Evolutionary conservation across 129 eudicot genomes (phyloP).

Genomic region (Escallonia herrerae): DNA sequence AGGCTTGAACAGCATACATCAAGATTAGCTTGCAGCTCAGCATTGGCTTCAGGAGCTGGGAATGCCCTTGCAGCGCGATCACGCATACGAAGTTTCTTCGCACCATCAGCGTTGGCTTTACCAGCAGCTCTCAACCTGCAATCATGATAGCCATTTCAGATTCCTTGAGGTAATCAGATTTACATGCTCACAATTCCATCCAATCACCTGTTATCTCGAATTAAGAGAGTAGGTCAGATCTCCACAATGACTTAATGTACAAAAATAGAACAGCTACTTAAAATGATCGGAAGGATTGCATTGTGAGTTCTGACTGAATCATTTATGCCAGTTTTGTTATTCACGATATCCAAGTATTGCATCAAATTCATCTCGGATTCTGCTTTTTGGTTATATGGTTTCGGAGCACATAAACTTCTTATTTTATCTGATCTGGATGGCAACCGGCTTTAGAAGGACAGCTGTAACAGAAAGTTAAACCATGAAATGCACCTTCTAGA

Average conservation of each 20-base stretch:
- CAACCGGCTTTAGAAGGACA: not conserved
- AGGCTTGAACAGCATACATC: conserved; percentile 44
- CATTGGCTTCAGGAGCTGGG: conserved; percentile 89
- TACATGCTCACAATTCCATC: not conserved
- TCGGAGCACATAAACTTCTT: conserved; percentile 1
- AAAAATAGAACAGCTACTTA: not conserved
- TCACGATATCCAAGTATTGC: conserved; percentile 3
- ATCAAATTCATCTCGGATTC: not conserved
- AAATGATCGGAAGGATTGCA: not conserved
- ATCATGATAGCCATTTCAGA: not conserved
- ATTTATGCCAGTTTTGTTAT: not conserved
- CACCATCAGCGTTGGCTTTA: conserved; percentile 51
- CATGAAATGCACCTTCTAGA: conserved; percentile 62
- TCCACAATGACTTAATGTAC: not conserved
- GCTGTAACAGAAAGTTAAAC: not conserved
- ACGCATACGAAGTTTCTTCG: conserved; percentile 47
- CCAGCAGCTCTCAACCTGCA: conserved; percentile 74
- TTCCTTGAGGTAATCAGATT: not conserved
- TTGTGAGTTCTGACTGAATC: not conserved
- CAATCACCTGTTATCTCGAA: not conserved
- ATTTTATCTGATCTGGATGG: not conserved
- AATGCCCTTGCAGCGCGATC: conserved; percentile 56
- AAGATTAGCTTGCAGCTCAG: conserved; percentile 67
- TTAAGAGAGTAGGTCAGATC: not conserved
- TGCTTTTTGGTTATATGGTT: not conserved